These are phyloP conservation scores for Tolypocladium pustulatum DNA, from an alignment of 2,329 filamentous ascomycete species.

Conservation along the genomic window DNA sequence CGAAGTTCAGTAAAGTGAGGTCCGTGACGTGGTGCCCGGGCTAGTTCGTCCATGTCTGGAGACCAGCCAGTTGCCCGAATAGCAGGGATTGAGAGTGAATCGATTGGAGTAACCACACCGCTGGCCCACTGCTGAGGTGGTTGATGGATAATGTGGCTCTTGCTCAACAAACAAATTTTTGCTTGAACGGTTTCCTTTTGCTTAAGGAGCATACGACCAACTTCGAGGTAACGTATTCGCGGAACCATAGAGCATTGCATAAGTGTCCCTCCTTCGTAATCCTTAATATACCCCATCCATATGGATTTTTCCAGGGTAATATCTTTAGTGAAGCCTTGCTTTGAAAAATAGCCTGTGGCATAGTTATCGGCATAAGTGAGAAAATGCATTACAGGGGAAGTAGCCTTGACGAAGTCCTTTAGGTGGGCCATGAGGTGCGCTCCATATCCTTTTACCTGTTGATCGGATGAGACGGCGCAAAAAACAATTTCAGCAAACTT, in stretches of 20 bases:
- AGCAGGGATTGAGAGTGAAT: constrained; percentile 76
- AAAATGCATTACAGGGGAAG: constrained; percentile 96
- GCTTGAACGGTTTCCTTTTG: constrained; percentile 93
- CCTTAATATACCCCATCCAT: constrained; percentile 99
- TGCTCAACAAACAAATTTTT: constrained; percentile 86
- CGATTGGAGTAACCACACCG: constrained; percentile 56
- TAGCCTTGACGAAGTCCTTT: constrained; percentile 97
- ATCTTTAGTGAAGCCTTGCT: constrained; percentile 97
- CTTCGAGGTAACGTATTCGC: constrained; percentile 85
- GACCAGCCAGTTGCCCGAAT: constrained; percentile 93
- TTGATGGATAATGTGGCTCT: constrained; percentile 75
- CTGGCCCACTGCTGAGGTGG: constrained; percentile 82
- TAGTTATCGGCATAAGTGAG: constrained; percentile 98
- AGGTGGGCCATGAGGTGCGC: constrained; percentile 96
- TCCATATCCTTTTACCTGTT: constrained; percentile 97
- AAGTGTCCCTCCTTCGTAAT: constrained; percentile 96
- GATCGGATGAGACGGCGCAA: constrained; percentile 92
- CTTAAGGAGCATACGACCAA: constrained; percentile 87
- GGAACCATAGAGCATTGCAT: constrained; percentile 99
- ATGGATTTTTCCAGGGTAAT: constrained; percentile 81
- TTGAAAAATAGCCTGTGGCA: constrained; percentile 97
- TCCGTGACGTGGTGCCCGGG: constrained; percentile 86
- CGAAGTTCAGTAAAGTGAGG: constrained; percentile 93
- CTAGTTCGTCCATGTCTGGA: constrained; percentile 93
- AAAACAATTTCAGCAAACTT: constrained; percentile 98